phyloP scores from a whole-genome alignment of 768 basidiomycete genomes.

The Lactarius sp. region DNA sequence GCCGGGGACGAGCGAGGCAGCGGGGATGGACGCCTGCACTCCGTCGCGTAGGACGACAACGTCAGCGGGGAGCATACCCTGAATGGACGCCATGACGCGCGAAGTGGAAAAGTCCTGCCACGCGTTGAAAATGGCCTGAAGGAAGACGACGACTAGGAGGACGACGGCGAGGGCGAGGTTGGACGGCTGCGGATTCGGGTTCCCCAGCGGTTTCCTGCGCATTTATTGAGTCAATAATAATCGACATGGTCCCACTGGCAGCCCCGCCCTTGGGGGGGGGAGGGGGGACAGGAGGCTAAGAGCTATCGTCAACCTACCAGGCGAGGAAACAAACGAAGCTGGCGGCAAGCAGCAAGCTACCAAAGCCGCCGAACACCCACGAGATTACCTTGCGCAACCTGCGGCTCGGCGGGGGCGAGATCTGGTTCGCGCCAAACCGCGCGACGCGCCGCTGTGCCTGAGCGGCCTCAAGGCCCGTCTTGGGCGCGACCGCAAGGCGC shows the following conservation, averaged over 20 bases:
- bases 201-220: constrained; percentile 53
- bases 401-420: constrained; percentile 46
- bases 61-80: constrained; percentile 60
- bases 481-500: constrained; percentile 39
- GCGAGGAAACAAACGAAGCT: constrained; percentile 53
- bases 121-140: constrained; percentile 44
- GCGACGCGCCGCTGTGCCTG: constrained; percentile 46
- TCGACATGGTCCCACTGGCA: too few species aligned
- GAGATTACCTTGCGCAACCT: constrained; percentile 41
- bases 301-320: constrained; percentile 32
- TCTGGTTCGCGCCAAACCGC: constrained; percentile 45
- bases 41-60: constrained; percentile 57
- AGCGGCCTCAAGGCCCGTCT: constrained; percentile 43
- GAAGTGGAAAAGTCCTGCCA: constrained; percentile 54
- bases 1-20: constrained; percentile 60
- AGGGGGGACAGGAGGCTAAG: not conserved
- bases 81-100: constrained; percentile 57
- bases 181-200: constrained; percentile 46
- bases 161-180: constrained; percentile 60
- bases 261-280: not conserved
- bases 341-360: constrained; percentile 40
- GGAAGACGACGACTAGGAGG: constrained; percentile 39
- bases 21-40: constrained; percentile 42
- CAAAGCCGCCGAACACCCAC: constrained; percentile 54
- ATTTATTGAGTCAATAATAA: too few species aligned